phyloP scores from a whole-genome alignment of 306 rosid genomes.

The Hylodesmum podocarpum region DNA sequence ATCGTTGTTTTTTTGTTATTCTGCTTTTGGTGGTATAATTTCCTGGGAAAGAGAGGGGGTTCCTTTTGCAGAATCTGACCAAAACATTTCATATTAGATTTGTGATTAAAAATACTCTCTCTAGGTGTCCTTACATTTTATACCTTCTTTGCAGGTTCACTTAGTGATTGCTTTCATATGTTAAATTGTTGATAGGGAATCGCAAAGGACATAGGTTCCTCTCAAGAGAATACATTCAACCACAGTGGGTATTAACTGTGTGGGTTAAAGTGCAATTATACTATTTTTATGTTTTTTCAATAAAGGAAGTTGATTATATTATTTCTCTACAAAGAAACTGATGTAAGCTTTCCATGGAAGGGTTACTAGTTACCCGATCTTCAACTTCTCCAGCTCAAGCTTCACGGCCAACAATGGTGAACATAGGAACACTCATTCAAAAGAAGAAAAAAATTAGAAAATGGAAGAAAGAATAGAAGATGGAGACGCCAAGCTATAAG shows the following conservation, averaged over 20 bases:
- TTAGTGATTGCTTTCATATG: slow-evolving; percentile 33
- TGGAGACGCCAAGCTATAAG: too few species aligned
- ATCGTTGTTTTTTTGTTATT: slow-evolving; percentile 76
- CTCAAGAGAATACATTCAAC: slow-evolving; percentile 89
- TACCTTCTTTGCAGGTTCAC: background rate
- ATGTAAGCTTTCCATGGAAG: too few species aligned
- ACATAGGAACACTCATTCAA: too few species aligned
- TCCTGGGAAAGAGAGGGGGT: slow-evolving; percentile 95
- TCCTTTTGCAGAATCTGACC: slow-evolving; percentile 77
- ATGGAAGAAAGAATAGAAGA: too few species aligned
- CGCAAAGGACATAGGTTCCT: slow-evolving; percentile 67
- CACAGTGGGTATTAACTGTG: slow-evolving; percentile 90
- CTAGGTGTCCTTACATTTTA: background rate
- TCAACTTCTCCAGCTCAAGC: too few species aligned
- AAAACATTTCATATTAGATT: slow-evolving; percentile 83
- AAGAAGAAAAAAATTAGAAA: too few species aligned
- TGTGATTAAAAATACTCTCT: background rate
- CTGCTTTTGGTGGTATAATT: slow-evolving; percentile 90
- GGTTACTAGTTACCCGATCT: too few species aligned
- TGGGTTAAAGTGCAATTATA: too few species aligned
- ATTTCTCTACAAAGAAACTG: too few species aligned
- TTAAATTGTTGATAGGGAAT: slow-evolving; percentile 83
- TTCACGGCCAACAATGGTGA: too few species aligned
- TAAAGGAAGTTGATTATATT: too few species aligned
- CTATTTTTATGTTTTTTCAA: too few species aligned